Conservation (phyloP, 257 asterid genomes). For the Capsicum pubescens region DNA sequence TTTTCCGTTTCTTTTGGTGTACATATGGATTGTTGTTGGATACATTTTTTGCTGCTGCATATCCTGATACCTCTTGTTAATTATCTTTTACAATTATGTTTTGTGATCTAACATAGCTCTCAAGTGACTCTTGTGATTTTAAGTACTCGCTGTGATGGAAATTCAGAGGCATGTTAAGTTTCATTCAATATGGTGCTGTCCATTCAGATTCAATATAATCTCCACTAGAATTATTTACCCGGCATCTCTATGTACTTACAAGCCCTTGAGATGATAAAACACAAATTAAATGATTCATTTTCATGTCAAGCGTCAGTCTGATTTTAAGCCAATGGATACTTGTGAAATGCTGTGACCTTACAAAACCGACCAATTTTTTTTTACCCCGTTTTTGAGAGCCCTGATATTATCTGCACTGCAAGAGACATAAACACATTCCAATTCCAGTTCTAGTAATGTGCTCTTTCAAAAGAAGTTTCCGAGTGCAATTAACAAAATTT, state of each 20-base stretch:
- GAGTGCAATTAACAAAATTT: neutral
- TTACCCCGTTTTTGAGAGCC: neutral
- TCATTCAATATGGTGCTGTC: neutral
- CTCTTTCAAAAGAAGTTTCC: neutral
- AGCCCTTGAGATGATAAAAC: neutral
- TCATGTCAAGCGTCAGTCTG: neutral
- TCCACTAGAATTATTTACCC: neutral
- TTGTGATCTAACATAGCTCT: neutral
- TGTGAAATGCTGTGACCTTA: neutral
- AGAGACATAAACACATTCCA: neutral
- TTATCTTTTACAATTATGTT: neutral
- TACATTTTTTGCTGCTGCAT: neutral
- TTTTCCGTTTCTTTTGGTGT: neutral
- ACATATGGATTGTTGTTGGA: neutral
- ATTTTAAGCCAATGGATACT: neutral
- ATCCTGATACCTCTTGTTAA: neutral
- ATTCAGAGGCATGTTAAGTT: constrained; percentile 11
- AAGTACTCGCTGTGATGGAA: neutral
- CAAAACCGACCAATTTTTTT: neutral
- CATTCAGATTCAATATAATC: neutral
- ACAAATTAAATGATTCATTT: neutral
- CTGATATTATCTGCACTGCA: neutral
- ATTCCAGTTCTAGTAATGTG: neutral
- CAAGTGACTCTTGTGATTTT: neutral
- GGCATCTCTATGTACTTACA: neutral